phyloP scores from a whole-genome alignment of 2,329 filamentous ascomycete genomes.

The Fusarium brevicatenulatum region DNA sequence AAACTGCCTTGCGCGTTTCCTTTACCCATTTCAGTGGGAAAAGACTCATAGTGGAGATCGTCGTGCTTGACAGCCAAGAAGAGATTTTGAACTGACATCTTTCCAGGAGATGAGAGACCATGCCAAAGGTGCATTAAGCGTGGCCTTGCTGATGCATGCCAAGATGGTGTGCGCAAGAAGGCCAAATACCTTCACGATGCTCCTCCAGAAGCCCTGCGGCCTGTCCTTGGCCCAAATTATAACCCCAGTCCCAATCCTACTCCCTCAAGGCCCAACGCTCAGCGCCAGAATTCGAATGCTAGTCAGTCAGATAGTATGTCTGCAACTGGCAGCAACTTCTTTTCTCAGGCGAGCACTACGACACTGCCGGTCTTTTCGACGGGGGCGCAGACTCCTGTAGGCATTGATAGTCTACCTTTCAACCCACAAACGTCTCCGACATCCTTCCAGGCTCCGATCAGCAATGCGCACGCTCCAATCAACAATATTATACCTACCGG shows the following conservation, averaged over 20 bases:
- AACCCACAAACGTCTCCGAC: conserved; percentile 78
- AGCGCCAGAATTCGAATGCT: conserved; percentile 60
- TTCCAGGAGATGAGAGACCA: conserved; percentile 88
- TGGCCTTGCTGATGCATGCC: conserved; percentile 88
- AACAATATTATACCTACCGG: conserved; percentile 62
- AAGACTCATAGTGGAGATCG: background rate
- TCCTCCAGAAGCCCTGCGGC: conserved; percentile 85
- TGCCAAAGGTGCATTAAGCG: conserved; percentile 95
- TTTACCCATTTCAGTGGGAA: background rate
- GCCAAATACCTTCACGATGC: conserved; percentile 99
- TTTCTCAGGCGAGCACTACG: conserved; percentile 57
- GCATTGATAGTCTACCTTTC: conserved; percentile 63
- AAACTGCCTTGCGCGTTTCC: background rate
- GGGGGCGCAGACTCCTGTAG: conserved; percentile 56
- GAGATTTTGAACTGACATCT: conserved; percentile 34
- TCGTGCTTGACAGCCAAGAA: conserved; percentile 3
- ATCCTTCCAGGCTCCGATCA: conserved; percentile 68
- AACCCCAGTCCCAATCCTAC: conserved; percentile 65
- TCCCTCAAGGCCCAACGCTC: conserved; percentile 57
- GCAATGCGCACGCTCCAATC: conserved; percentile 59
- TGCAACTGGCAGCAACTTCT: conserved; percentile 57
- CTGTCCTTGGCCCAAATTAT: conserved; percentile 79
- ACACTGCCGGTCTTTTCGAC: conserved; percentile 63
- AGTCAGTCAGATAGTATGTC: conserved; percentile 59
- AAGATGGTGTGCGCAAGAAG: conserved; percentile 97